Conservation (phyloP, 495 filamentous ascomycete species). For the Parathielavia appendiculata region DNA sequence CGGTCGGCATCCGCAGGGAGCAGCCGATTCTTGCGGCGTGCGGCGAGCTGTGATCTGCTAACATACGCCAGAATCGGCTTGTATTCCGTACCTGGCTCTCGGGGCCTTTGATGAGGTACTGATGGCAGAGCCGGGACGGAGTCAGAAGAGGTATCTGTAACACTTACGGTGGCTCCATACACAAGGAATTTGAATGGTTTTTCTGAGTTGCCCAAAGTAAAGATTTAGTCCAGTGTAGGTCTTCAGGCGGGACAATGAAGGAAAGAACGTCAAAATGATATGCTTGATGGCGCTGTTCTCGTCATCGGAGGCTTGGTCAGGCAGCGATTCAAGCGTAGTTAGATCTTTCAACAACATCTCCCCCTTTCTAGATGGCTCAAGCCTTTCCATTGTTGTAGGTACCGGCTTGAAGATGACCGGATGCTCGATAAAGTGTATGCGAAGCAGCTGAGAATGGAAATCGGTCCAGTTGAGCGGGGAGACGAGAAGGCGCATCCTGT, state of each 20-base stretch:
- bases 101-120: background rate
- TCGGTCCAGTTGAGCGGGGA: background rate
- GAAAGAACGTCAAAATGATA: constrained; percentile 1
- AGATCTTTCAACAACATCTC: background rate
- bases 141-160: background rate
- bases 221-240: background rate
- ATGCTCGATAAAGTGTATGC: constrained; percentile 1
- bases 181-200: background rate
- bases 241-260: background rate
- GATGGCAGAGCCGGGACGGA: constrained; percentile 1
- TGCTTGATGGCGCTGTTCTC: constrained; percentile 2
- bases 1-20: background rate
- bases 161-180: background rate
- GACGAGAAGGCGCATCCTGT: background rate
- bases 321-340: background rate
- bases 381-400: background rate
- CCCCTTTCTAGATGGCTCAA: background rate
- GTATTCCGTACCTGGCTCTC: background rate
- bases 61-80: background rate
- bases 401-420: background rate
- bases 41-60: constrained; percentile 1
- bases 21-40: background rate
- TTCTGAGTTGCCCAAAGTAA: background rate
- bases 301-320: background rate
- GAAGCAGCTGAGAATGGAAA: background rate